Percentiles rank a stretch among this genome's conserved stretches.
These are phyloP conservation scores for Poronia punctata DNA, from an alignment of 495 filamentous ascomycete species.

Conservation along the genomic window DNA sequence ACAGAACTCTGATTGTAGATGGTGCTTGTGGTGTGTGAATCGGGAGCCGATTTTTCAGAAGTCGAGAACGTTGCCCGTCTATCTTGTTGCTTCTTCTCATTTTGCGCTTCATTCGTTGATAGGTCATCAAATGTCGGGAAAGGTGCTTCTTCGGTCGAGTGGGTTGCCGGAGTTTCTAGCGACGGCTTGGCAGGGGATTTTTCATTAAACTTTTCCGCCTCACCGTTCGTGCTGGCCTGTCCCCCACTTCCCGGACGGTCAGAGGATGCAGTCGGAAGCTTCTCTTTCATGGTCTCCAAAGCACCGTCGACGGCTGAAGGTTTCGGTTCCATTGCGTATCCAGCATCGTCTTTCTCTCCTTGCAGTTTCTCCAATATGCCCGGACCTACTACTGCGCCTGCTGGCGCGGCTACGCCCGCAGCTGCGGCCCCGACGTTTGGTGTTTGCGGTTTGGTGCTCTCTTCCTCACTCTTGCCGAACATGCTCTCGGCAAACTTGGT, in stretches of 20 bases:
- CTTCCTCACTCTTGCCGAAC: conserved; percentile 37
- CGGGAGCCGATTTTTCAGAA: conserved; percentile 31
- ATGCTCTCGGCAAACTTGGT: conserved; percentile 69
- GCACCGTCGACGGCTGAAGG: conserved; percentile 25
- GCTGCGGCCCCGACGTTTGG: conserved; percentile 30
- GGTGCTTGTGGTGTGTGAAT: conserved; percentile 20
- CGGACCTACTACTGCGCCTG: conserved; percentile 14
- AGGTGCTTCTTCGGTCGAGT: conserved; percentile 18
- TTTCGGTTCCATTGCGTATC: conserved; percentile 25
- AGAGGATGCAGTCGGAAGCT: conserved; percentile 5
- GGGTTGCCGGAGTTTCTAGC: conserved; percentile 19
- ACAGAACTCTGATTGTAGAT: conserved; percentile 29
- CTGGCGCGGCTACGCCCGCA: conserved; percentile 16
- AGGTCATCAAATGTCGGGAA: conserved; percentile 25
- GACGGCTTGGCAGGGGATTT: conserved; percentile 12
- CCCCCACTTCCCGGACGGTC: conserved; percentile 6
- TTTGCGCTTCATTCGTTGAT: conserved; percentile 15
- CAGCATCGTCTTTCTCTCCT: conserved; percentile 10
- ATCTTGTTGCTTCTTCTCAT: conserved; percentile 29
- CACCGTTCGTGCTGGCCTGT: conserved; percentile 6
- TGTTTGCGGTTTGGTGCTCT: conserved; percentile 21
- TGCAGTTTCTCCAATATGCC: conserved; percentile 26
- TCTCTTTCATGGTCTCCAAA: conserved; percentile 25
- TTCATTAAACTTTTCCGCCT: conserved; percentile 18
- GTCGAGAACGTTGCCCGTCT: conserved; percentile 38